Percentiles rank a stretch among this genome's conserved stretches.
Conservation (phyloP, 2,329 filamentous ascomycete species). For the Colletotrichum orbiculare region DNA sequence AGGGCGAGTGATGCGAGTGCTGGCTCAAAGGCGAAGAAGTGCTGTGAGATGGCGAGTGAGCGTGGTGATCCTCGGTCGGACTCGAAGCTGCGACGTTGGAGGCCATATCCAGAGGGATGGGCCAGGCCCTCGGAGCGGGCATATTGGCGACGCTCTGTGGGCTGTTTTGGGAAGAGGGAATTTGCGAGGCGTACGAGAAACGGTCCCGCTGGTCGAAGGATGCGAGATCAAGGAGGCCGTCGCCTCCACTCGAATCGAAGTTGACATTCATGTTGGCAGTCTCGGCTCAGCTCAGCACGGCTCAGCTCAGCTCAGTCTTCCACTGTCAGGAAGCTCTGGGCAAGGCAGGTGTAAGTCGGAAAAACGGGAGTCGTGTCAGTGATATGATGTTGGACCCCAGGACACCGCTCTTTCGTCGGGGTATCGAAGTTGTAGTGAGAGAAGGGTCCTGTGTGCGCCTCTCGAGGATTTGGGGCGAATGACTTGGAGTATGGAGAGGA, state of each 20-base stretch:
- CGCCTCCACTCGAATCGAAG: conserved; percentile 67
- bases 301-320: conserved; percentile 20
- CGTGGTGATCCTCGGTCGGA: conserved; percentile 60
- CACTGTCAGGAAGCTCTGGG: conserved; percentile 44
- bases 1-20: conserved; percentile 64
- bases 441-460: conserved; percentile 16
- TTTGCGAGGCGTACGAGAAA: conserved; percentile 61
- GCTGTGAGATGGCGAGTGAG: conserved; percentile 56
- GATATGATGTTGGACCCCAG: conserved; percentile 43
- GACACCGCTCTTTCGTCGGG: conserved; percentile 57
- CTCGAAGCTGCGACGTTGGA: conserved; percentile 57
- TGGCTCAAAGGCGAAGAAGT: conserved; percentile 61
- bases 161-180: conserved; percentile 41
- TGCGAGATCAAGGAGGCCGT: conserved; percentile 70
- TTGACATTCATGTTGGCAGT: conserved; percentile 64
- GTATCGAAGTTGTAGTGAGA: conserved; percentile 27
- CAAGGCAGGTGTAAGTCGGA: conserved; percentile 44
- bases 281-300: conserved; percentile 15
- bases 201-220: conserved; percentile 68
- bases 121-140: conserved; percentile 58
- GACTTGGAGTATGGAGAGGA: conserved; percentile 26
- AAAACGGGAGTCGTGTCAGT: conserved; percentile 35
- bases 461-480: conserved; percentile 27
- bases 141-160: conserved; percentile 40
- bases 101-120: conserved; percentile 65